phyloP scores from a whole-genome alignment of 805 yeast species.

The Komagataella mondaviorum region DNA sequence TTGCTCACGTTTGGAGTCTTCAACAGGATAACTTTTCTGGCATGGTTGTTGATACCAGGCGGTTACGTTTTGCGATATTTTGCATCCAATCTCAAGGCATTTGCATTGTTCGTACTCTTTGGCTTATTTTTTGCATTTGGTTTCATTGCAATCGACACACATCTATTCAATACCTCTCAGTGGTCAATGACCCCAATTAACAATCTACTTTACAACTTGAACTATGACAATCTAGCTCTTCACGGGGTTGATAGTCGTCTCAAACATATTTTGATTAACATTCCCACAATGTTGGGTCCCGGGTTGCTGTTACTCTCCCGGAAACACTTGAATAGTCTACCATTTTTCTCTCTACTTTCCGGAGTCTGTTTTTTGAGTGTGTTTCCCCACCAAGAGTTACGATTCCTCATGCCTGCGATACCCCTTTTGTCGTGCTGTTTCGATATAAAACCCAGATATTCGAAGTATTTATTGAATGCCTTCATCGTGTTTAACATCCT shows the following conservation, averaged over 20 bases:
- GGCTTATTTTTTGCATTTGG: conserved; percentile 15
- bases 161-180: conserved; percentile 9
- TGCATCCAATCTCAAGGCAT: conserved; percentile 17
- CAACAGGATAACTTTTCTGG: conserved; percentile 75
- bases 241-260: conserved; percentile 82
- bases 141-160: conserved; percentile 44
- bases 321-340: conserved; percentile 32
- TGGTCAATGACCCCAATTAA: conserved; percentile 51
- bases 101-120: conserved; percentile 17
- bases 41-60: conserved; percentile 58
- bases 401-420: conserved; percentile 69
- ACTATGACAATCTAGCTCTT: conserved; percentile 38
- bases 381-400: conserved; percentile 87
- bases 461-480: conserved; percentile 14
- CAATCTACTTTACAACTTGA: conserved; percentile 59
- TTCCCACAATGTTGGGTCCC: conserved; percentile 82
- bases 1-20: conserved; percentile 57
- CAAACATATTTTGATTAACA: conserved; percentile 60
- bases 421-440: conserved; percentile 57
- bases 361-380: conserved; percentile 51
- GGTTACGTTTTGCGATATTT: conserved; percentile 30
- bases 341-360: conserved; percentile 47
- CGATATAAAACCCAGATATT: conserved; percentile 16
- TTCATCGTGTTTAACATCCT: conserved; percentile 58
- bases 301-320: conserved; percentile 28